Conservation (phyloP, 768 basidiomycete species). For the Pulveroboletus frians region DNA sequence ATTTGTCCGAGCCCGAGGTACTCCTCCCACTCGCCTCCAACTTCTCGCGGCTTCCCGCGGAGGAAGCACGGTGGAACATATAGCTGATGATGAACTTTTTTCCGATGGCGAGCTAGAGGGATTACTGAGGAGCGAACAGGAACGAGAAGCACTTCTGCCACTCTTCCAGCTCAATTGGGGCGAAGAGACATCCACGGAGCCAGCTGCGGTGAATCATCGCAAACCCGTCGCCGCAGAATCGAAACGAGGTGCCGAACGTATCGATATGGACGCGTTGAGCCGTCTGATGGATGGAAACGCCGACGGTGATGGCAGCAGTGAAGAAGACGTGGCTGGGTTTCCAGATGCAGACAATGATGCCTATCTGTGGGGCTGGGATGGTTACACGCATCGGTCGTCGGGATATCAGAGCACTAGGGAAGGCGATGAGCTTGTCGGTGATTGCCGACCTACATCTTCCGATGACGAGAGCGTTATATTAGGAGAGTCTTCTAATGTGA, state of each 20-base stretch:
- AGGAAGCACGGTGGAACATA: constrained; percentile 43
- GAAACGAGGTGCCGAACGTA: constrained; percentile 35
- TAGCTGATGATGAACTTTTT: constrained; percentile 71
- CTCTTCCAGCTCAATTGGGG: constrained; percentile 37
- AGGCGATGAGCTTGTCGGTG: constrained; percentile 37
- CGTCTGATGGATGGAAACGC: constrained; percentile 40
- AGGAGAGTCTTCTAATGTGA: constrained; percentile 11
- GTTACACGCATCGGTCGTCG: constrained; percentile 7
- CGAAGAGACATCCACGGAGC: constrained; percentile 25
- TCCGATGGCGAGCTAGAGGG: constrained; percentile 62
- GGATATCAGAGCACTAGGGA: constrained; percentile 11
- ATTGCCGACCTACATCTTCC: constrained; percentile 42
- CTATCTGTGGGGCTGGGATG: constrained; percentile 10
- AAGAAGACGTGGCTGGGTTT: constrained; percentile 15
- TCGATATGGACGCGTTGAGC: constrained; percentile 55
- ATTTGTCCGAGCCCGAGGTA: constrained; percentile 23
- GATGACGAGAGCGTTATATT: constrained; percentile 14
- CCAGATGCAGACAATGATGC: constrained; percentile 23
- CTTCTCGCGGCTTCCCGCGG: constrained; percentile 55
- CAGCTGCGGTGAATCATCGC: constrained; percentile 1
- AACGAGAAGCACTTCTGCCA: constrained; percentile 41
- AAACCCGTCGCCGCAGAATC: constrained; percentile 10
- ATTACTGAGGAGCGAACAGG: constrained; percentile 48
- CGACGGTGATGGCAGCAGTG: constrained; percentile 21
- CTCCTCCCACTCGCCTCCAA: constrained; percentile 60